phyloP scores from a whole-genome alignment of 2,329 filamentous ascomycete species.

The Fusarium secorum region DNA sequence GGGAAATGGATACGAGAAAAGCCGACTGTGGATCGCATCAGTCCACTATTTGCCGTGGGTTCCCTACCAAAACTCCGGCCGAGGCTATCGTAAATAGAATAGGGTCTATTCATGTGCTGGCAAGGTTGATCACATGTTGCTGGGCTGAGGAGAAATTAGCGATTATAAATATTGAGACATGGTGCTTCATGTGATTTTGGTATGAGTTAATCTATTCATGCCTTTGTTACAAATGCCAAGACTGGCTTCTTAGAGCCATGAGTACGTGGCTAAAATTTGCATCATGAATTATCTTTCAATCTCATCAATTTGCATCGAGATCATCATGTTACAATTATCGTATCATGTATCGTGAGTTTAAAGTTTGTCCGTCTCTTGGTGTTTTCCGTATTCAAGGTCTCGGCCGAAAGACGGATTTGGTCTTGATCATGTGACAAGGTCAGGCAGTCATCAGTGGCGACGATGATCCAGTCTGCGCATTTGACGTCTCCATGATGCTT shows the following conservation, averaged over 20 bases:
- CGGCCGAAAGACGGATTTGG: background rate
- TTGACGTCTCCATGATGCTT: background rate
- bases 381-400: background rate
- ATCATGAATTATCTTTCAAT: background rate
- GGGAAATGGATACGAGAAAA: background rate
- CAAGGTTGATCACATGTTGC: constrained; percentile 18
- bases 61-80: background rate
- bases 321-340: background rate
- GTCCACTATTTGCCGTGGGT: constrained; percentile 11
- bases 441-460: background rate
- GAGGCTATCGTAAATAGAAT: background rate
- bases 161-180: background rate
- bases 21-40: constrained; percentile 20
- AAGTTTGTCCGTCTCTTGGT: background rate
- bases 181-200: background rate
- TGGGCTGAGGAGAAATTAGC: background rate
- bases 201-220: background rate
- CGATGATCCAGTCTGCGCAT: background rate
- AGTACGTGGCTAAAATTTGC: background rate
- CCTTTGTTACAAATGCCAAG: background rate
- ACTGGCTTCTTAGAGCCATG: background rate
- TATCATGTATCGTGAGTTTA: background rate
- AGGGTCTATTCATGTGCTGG: background rate
- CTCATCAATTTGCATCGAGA: background rate
- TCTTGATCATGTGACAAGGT: constrained; percentile 7